Evolutionary conservation across 2,329 filamentous ascomycete genomes (phyloP).

Genomic region (Huntiella omanensis): DNA sequence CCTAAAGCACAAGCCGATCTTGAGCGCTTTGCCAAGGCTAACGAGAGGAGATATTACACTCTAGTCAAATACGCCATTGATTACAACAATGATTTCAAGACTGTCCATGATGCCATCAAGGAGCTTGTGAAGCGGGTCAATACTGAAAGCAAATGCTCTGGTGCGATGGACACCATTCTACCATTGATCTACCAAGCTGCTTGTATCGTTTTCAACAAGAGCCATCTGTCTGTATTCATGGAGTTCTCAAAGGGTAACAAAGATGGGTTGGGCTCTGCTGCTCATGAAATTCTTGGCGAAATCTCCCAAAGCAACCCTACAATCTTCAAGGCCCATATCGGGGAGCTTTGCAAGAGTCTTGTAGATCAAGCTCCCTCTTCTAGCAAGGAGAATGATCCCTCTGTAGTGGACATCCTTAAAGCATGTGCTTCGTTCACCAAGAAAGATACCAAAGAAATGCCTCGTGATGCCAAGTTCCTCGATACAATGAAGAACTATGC

Average conservation of each 20-base stretch:
- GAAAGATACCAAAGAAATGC: slow-evolving; percentile 69
- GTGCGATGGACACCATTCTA: slow-evolving; percentile 59
- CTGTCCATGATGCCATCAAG: slow-evolving; percentile 73
- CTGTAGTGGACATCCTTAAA: slow-evolving; percentile 77
- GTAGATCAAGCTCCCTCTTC: slow-evolving; percentile 60
- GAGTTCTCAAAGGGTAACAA: slow-evolving; percentile 71
- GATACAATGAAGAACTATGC: slow-evolving; percentile 71
- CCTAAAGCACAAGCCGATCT: slow-evolving; percentile 56
- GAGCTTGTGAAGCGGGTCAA: slow-evolving; percentile 73
- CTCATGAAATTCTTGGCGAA: slow-evolving; percentile 78
- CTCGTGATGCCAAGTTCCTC: slow-evolving; percentile 60
- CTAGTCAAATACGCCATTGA: slow-evolving; percentile 73
- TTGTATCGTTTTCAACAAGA: slow-evolving; percentile 80
- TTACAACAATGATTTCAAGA: slow-evolving; percentile 78
- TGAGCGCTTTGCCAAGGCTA: slow-evolving; percentile 75
- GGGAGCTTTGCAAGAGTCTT: slow-evolving; percentile 75
- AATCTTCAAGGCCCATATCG: slow-evolving; percentile 80
- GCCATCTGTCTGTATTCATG: slow-evolving; percentile 80
- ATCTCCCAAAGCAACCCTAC: slow-evolving; percentile 80
- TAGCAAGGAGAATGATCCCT: slow-evolving; percentile 46
- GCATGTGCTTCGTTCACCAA: slow-evolving; percentile 83
- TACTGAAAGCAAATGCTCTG: slow-evolving; percentile 20
- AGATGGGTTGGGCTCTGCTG: slow-evolving; percentile 54
- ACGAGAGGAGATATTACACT: slow-evolving; percentile 79
- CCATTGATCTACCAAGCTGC: slow-evolving; percentile 70